Evolutionary conservation across 1,139 yeast species (phyloP).

Genomic region (Spencermartinsiella ligniputridi): DNA sequence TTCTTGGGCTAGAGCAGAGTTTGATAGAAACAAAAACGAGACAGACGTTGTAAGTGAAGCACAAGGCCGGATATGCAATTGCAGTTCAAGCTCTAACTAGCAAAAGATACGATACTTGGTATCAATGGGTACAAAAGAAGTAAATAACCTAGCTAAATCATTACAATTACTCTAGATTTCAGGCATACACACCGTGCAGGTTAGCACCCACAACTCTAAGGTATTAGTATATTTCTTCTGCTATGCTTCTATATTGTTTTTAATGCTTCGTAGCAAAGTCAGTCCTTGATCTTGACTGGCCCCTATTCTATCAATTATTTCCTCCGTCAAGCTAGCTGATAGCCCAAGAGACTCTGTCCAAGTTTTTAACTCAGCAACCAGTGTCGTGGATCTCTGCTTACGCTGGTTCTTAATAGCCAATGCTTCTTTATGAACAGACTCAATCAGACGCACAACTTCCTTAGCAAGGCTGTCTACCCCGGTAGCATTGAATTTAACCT

Average conservation of each 20-base stretch:
- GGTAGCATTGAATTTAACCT: slow-evolving; percentile 15
- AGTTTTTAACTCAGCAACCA: slow-evolving; percentile 17
- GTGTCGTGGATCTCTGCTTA: slow-evolving; percentile 7
- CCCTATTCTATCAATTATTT: slow-evolving; percentile 23
- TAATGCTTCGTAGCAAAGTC: slow-evolving; percentile 11
- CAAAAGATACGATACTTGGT: slow-evolving; percentile 31
- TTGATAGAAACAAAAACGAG: slow-evolving; percentile 28
- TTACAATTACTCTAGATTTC: slow-evolving; percentile 13
- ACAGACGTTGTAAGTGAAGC: slow-evolving; percentile 22
- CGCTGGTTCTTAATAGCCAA: slow-evolving; percentile 19
- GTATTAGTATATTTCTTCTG: background rate
- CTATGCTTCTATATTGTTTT: background rate
- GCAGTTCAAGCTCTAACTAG: slow-evolving; percentile 2
- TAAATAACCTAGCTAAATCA: slow-evolving; percentile 29
- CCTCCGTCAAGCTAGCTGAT: slow-evolving; percentile 19
- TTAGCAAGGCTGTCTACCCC: background rate
- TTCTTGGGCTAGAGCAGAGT: slow-evolving; percentile 35
- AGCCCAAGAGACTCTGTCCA: slow-evolving; percentile 23
- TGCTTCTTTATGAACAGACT: slow-evolving; percentile 17
- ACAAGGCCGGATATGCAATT: slow-evolving; percentile 6
- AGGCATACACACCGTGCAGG: no score
- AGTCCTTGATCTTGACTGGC: slow-evolving; percentile 19
- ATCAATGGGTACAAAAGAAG: slow-evolving; percentile 34
- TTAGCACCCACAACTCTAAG: no score
- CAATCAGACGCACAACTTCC: slow-evolving; percentile 13